phyloP scores from a whole-genome alignment of 176 grass and related monocot species.

The Ensete glaucum region DNA sequence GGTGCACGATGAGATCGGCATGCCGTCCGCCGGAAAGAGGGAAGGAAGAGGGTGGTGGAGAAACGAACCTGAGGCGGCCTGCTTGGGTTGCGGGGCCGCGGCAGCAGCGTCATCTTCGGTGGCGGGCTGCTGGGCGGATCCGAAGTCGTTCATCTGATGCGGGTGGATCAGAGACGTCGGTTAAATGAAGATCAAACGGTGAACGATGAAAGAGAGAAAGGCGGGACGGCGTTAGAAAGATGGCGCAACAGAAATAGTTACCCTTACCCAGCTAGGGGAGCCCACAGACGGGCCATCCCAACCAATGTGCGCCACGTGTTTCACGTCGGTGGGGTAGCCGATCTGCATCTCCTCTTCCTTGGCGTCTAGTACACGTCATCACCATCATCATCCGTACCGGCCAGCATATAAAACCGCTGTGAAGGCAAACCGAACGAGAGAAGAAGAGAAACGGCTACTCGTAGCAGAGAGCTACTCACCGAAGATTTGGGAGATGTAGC shows the following conservation, averaged over 20 bases:
- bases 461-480: conserved; percentile 25
- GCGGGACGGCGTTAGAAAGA: background rate
- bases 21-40: no score
- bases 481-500: conserved; percentile 92
- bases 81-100: background rate
- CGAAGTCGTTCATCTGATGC: background rate
- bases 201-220: background rate
- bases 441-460: background rate
- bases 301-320: conserved; percentile 12
- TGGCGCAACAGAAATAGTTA: background rate
- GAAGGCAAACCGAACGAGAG: background rate
- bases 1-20: background rate
- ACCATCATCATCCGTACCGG: background rate
- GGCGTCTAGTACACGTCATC: background rate
- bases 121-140: background rate
- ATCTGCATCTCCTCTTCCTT: conserved; percentile 9
- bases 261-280: conserved; percentile 1
- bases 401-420: background rate
- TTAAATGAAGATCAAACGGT: background rate
- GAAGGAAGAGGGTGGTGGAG: background rate
- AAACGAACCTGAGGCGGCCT: background rate
- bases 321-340: background rate
- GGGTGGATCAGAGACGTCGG: background rate
- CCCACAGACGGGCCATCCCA: background rate
- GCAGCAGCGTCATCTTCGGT: background rate